Percentiles rank a stretch among this genome's conserved stretches.
Conservation (phyloP, 2,329 filamentous ascomycete genomes). For the Calonectria montana region DNA sequence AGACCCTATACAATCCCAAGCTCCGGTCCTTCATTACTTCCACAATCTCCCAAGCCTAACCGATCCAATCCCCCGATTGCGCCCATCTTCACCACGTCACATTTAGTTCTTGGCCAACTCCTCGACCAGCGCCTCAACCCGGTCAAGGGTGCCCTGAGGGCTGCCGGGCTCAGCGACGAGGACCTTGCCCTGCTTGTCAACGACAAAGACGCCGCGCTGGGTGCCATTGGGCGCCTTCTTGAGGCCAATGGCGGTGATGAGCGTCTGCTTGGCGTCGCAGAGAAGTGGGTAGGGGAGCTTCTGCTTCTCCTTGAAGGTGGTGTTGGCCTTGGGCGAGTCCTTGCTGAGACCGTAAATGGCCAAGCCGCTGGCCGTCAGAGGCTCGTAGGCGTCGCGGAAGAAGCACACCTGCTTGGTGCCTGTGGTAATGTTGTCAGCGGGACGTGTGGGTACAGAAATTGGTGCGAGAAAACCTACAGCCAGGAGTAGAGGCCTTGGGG, state of each 20-base stretch:
- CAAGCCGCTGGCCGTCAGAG: slow-evolving; percentile 82
- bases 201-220: slow-evolving; percentile 86
- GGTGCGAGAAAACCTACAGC: slow-evolving; percentile 73
- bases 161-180: slow-evolving; percentile 80
- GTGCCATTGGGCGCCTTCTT: slow-evolving; percentile 87
- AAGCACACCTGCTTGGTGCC: slow-evolving; percentile 94
- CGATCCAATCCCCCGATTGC: neutral
- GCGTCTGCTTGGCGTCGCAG: slow-evolving; percentile 79
- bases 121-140: slow-evolving; percentile 78
- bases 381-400: slow-evolving; percentile 86
- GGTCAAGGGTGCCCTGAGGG: slow-evolving; percentile 81
- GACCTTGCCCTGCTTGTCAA: slow-evolving; percentile 85
- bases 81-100: neutral
- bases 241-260: slow-evolving; percentile 89
- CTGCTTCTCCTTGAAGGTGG: slow-evolving; percentile 91
- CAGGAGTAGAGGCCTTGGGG: slow-evolving; percentile 92
- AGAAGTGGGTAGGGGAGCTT: slow-evolving; percentile 88
- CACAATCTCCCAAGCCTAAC: neutral
- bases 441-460: neutral
- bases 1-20: slow-evolving; percentile 8
- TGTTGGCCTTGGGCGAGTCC: slow-evolving; percentile 92
- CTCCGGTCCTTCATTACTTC: slow-evolving; percentile 11
- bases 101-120: slow-evolving; percentile 45
- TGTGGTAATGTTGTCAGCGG: slow-evolving; percentile 51
- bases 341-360: slow-evolving; percentile 90